These are phyloP conservation scores for Beta vulgaris DNA, from an alignment of 148 eudicot species.

Conservation along the genomic window DNA sequence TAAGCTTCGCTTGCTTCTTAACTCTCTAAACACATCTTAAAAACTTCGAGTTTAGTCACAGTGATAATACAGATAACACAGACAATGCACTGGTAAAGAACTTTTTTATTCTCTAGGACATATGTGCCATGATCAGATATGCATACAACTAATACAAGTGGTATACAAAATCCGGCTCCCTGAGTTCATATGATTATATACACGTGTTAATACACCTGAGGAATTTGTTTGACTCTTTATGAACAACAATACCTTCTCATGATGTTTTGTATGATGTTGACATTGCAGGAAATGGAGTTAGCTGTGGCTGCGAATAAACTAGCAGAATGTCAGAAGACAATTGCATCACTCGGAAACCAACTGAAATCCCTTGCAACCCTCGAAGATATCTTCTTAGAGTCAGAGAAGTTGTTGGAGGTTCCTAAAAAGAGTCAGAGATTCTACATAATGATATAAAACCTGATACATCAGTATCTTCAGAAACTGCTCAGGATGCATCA, in stretches of 20 bases:
- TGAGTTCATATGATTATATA: too few species aligned
- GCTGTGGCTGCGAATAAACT: slow-evolving; percentile 60
- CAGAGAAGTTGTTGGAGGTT: slow-evolving; percentile 31
- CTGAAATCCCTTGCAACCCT: slow-evolving; percentile 66
- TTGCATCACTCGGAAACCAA: slow-evolving; percentile 73
- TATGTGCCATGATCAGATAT: too few species aligned
- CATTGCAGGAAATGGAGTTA: slow-evolving; percentile 66
- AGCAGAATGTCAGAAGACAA: slow-evolving; percentile 82
- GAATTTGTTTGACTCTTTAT: too few species aligned
- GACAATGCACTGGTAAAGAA: too few species aligned
- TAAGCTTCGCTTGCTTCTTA: too few species aligned
- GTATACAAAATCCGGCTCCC: too few species aligned
- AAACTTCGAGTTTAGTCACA: too few species aligned
- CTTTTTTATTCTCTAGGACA: too few species aligned
- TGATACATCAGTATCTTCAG: slow-evolving; percentile 17
- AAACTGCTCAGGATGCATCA: not conserved
- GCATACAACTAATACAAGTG: too few species aligned
- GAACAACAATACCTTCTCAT: not conserved
- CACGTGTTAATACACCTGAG: too few species aligned
- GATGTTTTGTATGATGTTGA: not conserved
- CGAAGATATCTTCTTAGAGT: slow-evolving; percentile 59
- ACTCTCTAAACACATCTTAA: too few species aligned
- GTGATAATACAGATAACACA: too few species aligned
- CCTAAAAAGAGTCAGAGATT: slow-evolving; percentile 29
- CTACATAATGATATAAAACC: slow-evolving; percentile 19